Conservation (phyloP, 2,329 filamentous ascomycete genomes). For the Fusarium incarnatum region DNA sequence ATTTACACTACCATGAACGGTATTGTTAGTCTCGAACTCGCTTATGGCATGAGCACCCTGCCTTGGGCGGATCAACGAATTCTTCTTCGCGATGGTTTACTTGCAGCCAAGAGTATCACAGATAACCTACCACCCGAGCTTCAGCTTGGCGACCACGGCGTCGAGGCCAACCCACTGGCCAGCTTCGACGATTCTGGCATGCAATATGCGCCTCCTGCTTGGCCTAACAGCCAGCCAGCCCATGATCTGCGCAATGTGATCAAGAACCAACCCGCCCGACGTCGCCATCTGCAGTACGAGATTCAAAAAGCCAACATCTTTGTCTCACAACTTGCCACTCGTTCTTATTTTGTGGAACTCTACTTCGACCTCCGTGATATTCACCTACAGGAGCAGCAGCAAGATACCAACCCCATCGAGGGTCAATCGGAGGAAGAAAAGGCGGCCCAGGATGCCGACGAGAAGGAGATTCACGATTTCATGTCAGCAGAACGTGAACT, state of each 20-base stretch:
- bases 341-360: slow-evolving; percentile 87
- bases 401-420: slow-evolving; percentile 52
- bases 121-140: slow-evolving; percentile 77
- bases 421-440: slow-evolving; percentile 53
- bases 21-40: slow-evolving; percentile 82
- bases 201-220: slow-evolving; percentile 64
- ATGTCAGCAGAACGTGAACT: slow-evolving; percentile 82
- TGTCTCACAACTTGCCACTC: slow-evolving; percentile 81
- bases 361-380: slow-evolving; percentile 83
- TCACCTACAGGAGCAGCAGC: slow-evolving; percentile 62
- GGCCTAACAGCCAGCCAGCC: slow-evolving; percentile 58
- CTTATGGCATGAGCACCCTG: slow-evolving; percentile 81
- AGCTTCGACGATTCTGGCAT: slow-evolving; percentile 59
- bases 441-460: slow-evolving; percentile 54
- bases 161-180: slow-evolving; percentile 53
- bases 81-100: slow-evolving; percentile 77
- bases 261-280: slow-evolving; percentile 61
- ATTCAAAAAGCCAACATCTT: slow-evolving; percentile 95
- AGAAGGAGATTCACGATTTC: slow-evolving; percentile 66
- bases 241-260: slow-evolving; percentile 65
- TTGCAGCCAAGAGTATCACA: slow-evolving; percentile 75
- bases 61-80: slow-evolving; percentile 83
- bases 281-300: slow-evolving; percentile 78
- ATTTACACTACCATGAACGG: slow-evolving; percentile 85
- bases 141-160: slow-evolving; percentile 61